A percentile compares a stretch with the other conserved stretches of the same genome.
These are phyloP conservation scores for Trichomonas gallinae DNA, from an alignment of 208 protist genomes.

Conservation along the genomic window DNA sequence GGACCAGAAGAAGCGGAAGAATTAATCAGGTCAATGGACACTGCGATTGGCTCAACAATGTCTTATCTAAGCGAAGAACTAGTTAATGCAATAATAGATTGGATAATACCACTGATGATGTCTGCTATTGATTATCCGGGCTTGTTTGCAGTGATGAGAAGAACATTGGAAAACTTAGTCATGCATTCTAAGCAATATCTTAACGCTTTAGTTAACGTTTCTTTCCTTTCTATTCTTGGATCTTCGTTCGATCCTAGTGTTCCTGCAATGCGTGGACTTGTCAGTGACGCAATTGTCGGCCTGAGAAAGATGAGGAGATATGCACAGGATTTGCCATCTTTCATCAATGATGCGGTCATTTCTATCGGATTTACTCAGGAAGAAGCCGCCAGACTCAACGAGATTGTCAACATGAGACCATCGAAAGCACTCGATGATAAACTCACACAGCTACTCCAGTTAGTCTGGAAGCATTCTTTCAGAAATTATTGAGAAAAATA, in stretches of 20 bases:
- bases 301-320: background rate
- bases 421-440: background rate
- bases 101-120: background rate
- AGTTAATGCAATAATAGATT: background rate
- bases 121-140: background rate
- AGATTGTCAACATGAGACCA: background rate
- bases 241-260: background rate
- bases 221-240: background rate
- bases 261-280: background rate
- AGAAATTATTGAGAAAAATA: background rate
- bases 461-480: background rate
- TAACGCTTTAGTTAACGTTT: background rate
- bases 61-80: background rate
- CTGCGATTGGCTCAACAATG: background rate
- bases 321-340: background rate
- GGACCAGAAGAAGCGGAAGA: background rate
- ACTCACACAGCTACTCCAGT: background rate
- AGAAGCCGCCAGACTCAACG: background rate
- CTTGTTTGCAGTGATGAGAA: background rate
- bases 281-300: background rate
- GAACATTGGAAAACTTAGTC: background rate
- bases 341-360: background rate
- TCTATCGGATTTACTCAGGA: background rate
- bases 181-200: background rate
- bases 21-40: background rate